Base-by-base conservation (phyloP, 2,329 filamentous ascomycete species). In the Monosporascus sp. region DNA sequence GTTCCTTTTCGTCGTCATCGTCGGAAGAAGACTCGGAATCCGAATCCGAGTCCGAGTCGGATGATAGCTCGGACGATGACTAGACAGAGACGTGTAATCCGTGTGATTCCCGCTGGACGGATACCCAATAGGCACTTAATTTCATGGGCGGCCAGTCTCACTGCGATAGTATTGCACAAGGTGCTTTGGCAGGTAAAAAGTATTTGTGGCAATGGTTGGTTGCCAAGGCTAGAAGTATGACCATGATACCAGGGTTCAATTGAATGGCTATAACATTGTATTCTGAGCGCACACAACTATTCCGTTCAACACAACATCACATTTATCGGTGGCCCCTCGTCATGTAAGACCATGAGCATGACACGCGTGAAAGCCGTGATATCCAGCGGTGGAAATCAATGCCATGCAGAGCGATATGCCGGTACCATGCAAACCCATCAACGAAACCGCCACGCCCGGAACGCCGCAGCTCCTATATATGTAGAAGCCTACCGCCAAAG, bases 11-110 rank as follows among this genome's bases (percentile, higher is more conserved):
- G 22, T 43, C 43, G 5, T 46, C 43, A 24, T 46, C 41, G 5
- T 44, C 43, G 24, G 24, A 24, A 19, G 38, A 62, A 9, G 40
- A 62, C 17, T 57, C 55, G 3, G 70, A 70, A 19, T 70, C 68
- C 1, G 73, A 73, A 7, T 73, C 71, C 0, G 72, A 68, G 19
- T 59, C 67, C 2, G 66, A 63, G 20, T 66, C 65, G n/a, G 65
- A 65, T 27, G 62, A 59, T 6, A 63, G 65, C 9, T 66, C 69
- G 0, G 69, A 65, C 7, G 69, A 69, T 20, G 65, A 70, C 26
- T 51, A 48, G 31, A 59, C 3, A 35, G 31, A 35, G 31, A 14
- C 5, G 3, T 5, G 31, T 35, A 35, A 35, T 35, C 31, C 11
- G 31, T 5, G 31, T 35, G 31, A 35, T 35, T 11, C 31, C 11